Evolutionary conservation across 129 eudicot species (phyloP).

Genomic region (Pseudognaphalium luteoalbum): DNA sequence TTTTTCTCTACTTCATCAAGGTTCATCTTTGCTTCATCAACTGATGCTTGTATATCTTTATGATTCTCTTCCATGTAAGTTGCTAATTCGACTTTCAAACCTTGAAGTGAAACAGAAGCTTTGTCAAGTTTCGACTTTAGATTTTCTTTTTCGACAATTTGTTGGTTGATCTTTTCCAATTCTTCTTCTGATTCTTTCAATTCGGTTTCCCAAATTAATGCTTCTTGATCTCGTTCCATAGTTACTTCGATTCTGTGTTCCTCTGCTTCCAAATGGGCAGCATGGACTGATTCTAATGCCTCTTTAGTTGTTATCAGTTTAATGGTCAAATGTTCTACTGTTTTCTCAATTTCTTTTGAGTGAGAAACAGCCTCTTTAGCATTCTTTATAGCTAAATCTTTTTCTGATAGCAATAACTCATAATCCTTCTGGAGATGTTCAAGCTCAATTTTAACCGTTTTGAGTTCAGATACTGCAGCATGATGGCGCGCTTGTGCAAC

Average conservation of each 20-base stretch:
- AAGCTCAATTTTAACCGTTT: constrained; percentile 49
- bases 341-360: constrained; percentile 63
- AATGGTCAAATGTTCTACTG: constrained; percentile 71
- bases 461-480: constrained; percentile 62
- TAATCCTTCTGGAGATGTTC: constrained; percentile 56
- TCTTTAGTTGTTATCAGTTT: constrained; percentile 76
- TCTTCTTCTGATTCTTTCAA: constrained; percentile 65
- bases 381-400: constrained; percentile 49
- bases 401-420: constrained; percentile 41
- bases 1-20: constrained; percentile 68
- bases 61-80: constrained; percentile 70
- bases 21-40: constrained; percentile 49
- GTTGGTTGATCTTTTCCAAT: constrained; percentile 48
- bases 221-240: constrained; percentile 67
- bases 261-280: constrained; percentile 86
- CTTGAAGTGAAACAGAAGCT: constrained; percentile 49
- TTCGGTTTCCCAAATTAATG: constrained; percentile 55
- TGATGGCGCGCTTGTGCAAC: constrained; percentile 71
- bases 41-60: constrained; percentile 48
- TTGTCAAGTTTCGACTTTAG: constrained; percentile 54
- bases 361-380: constrained; percentile 58
- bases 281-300: constrained; percentile 71
- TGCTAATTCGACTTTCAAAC: constrained; percentile 63
- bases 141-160: constrained; percentile 45
- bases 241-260: constrained; percentile 62